Conservation (phyloP, 2,329 filamentous ascomycete species). For the Clarireedia monteithiana region DNA sequence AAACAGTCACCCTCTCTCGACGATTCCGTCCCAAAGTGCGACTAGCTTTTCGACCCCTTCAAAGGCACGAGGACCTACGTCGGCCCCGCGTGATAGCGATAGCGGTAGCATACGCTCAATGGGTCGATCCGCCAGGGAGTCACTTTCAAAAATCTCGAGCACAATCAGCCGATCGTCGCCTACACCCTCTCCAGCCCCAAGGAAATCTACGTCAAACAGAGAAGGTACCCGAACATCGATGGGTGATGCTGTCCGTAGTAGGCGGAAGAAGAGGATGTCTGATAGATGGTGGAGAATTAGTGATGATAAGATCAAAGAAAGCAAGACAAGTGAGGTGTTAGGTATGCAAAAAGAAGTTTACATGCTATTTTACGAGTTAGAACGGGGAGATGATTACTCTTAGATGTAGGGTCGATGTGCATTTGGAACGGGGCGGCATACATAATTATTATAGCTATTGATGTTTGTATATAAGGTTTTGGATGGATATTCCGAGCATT, state of each 20-base stretch:
- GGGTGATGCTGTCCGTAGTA: constrained; percentile 27
- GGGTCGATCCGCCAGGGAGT: constrained; percentile 47
- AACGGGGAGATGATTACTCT: constrained; percentile 19
- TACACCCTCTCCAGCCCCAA: constrained; percentile 8
- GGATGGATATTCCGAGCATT: neutral
- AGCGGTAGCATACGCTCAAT: constrained; percentile 47
- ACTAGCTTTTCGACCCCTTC: constrained; percentile 13
- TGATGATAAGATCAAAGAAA: constrained; percentile 92
- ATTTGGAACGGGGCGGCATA: neutral
- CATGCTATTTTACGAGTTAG: constrained; percentile 89
- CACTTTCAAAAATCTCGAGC: constrained; percentile 36
- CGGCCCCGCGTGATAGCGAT: constrained; percentile 35
- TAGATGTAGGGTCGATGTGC: neutral
- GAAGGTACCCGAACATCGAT: constrained; percentile 6
- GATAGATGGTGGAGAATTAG: constrained; percentile 97
- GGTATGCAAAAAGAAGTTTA: constrained; percentile 96
- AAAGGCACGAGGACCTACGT: constrained; percentile 16
- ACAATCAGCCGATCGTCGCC: constrained; percentile 12
- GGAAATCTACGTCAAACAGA: constrained; percentile 2
- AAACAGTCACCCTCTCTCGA: constrained; percentile 8
- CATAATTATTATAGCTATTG: neutral
- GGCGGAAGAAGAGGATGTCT: constrained; percentile 51
- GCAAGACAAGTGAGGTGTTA: constrained; percentile 84
- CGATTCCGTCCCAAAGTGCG: constrained; percentile 10
- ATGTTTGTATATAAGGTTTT: constrained; percentile 2